Percentiles rank a stretch among this genome's conserved stretches.
Evolutionary conservation across 306 rosid species (phyloP).

Genomic region (Prunus mume): DNA sequence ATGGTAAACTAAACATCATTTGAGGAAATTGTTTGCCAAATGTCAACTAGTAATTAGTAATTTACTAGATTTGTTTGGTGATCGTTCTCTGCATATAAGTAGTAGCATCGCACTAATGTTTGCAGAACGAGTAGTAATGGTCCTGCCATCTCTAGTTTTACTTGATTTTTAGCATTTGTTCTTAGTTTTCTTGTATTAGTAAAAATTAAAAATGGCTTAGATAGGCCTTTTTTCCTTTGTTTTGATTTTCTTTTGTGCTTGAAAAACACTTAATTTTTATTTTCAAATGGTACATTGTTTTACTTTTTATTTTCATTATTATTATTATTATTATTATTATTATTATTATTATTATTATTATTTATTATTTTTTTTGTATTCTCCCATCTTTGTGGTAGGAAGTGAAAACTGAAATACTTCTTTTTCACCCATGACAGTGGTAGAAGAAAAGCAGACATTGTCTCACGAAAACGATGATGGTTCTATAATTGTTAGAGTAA

Average conservation of each 20-base stretch:
- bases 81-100: not conserved
- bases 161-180: not conserved
- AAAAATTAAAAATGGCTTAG: not conserved
- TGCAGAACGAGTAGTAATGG: too few species aligned
- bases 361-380: not conserved
- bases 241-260: not conserved
- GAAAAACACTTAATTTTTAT: too few species aligned
- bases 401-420: not conserved
- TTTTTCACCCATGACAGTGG: constrained; percentile 20
- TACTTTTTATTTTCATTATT: not conserved
- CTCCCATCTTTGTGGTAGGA: constrained; percentile 1
- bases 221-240: not conserved
- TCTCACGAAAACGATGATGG: constrained; percentile 21
- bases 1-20: not conserved
- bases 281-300: not conserved
- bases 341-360: not conserved
- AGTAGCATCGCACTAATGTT: not conserved
- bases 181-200: not conserved
- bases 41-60: not conserved
- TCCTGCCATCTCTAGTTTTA: not conserved
- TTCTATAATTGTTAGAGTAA: constrained; percentile 32
- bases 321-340: too few species aligned
- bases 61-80: not conserved
- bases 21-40: not conserved
- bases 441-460: constrained; percentile 24